Conservation (phyloP, 2,329 filamentous ascomycete genomes). For the Fusarium xylarioides region DNA sequence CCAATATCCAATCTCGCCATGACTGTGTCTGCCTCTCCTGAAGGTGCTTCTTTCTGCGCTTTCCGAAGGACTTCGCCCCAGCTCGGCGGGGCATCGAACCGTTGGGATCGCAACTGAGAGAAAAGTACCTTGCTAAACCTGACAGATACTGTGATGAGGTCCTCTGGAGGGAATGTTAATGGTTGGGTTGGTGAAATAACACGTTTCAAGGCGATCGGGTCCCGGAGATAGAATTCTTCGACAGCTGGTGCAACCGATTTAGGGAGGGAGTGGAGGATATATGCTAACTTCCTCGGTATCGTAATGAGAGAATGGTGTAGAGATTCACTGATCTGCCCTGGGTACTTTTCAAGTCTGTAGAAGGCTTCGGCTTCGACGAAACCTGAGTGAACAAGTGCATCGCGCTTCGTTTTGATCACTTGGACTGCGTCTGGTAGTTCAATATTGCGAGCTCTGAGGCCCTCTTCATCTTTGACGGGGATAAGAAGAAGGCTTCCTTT, state of each 20-base stretch:
- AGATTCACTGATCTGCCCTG: constrained; percentile 75
- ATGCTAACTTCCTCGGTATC: constrained; percentile 83
- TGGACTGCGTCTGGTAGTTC: constrained; percentile 70
- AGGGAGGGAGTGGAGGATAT: constrained; percentile 78
- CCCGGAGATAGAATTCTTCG: constrained; percentile 92
- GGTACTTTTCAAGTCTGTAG: constrained; percentile 86
- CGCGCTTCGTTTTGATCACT: constrained; percentile 65
- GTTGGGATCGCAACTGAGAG: constrained; percentile 88
- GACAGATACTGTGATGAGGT: constrained; percentile 81
- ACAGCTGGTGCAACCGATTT: constrained; percentile 82
- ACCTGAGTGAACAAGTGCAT: constrained; percentile 73
- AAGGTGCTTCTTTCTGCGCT: constrained; percentile 25
- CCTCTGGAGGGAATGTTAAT: constrained; percentile 76
- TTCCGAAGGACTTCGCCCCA: constrained; percentile 53
- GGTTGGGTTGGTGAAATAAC: constrained; percentile 64
- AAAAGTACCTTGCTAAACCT: constrained; percentile 90
- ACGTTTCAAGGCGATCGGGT: constrained; percentile 77
- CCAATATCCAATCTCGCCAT: constrained; percentile 69
- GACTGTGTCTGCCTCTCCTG: constrained; percentile 23
- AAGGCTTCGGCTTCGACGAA: constrained; percentile 90
- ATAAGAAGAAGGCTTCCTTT: constrained; percentile 79
- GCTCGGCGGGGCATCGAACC: constrained; percentile 72
- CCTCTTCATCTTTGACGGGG: constrained; percentile 55
- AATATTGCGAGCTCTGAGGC: constrained; percentile 55
- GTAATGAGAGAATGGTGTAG: constrained; percentile 79